Evolutionary conservation across 2,329 filamentous ascomycete genomes (phyloP), one percentile per base, ranked within the genome.

Genomic region (Exophiala dermatitidis): DNA sequence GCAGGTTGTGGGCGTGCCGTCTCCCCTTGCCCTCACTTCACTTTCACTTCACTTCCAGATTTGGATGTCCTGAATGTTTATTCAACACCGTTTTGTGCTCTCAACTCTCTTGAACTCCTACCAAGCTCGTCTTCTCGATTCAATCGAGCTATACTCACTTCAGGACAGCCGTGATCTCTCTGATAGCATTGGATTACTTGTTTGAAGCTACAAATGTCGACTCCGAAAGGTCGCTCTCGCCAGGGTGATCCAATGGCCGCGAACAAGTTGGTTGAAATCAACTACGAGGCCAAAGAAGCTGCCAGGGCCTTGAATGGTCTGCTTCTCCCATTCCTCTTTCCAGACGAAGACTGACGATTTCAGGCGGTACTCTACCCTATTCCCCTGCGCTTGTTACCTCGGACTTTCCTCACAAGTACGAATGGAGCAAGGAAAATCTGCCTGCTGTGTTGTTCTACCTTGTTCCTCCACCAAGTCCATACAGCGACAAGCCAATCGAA

Each of bases 391-490:
- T 51, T 34, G 10, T 36, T 8, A 54, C 52, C 12, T 36, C 47
- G 3, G 26, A 41, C 9, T 51, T 50, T n/a, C 52, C 52, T 1
- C 29, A 50, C 46, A 61, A 64, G 37, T 40, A 48, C 10, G 31
- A 51, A 8, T 66, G 63, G 63, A 59, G 56, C 8, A 59, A 56
- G 56, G 43, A 60, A 1, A 58, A 60, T 29, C 54, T 66, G 9
- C 64, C 64, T 0, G 58, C 61, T 2, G 62, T 66, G 6, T 46
- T 65, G 2, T 53, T 53, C 36, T 65, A 64, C 28, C 57, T 63
- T 26, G 53, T 30, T 2, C 31, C 33, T 44, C 53, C 53, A 3
- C 3, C 28, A 9, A 47, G 30, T n/a, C 3, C 28, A 5, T 50
- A 6, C 9, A 37, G 19, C 5, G 44, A 9, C 6, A 10, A 19